Evolutionary conservation across 2,329 filamentous ascomycete species (phyloP).

Genomic region (Exophiala bonariae): DNA sequence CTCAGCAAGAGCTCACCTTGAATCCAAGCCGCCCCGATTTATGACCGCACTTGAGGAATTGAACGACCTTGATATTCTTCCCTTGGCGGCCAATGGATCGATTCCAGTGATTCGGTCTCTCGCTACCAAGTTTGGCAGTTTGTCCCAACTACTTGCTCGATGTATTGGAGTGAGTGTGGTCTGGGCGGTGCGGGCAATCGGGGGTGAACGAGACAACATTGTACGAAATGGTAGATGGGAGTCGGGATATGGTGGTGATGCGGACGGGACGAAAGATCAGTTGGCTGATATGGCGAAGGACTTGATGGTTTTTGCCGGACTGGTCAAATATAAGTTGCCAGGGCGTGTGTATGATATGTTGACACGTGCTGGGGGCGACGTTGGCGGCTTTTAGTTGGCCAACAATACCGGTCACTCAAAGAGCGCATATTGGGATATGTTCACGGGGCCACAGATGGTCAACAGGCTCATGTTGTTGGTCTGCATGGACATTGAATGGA

Average conservation of each 20-base stretch:
- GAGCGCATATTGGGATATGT: no score
- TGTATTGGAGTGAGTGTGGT: constrained; percentile 89
- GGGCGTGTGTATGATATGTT: constrained; percentile 85
- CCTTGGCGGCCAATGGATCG: constrained; percentile 44
- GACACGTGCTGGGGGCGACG: constrained; percentile 74
- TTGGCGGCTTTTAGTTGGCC: constrained; percentile 40
- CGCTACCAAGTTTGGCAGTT: constrained; percentile 75
- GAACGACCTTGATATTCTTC: constrained; percentile 26
- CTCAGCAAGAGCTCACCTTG: constrained; percentile 59
- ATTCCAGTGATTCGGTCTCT: constrained; percentile 75
- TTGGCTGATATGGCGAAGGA: constrained; percentile 70
- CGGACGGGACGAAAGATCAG: constrained; percentile 27
- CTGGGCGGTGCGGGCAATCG: constrained; percentile 89
- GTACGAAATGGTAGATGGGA: constrained; percentile 68
- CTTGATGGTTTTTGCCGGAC: constrained; percentile 88
- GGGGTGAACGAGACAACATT: constrained; percentile 72
- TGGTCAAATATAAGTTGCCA: constrained; percentile 87
- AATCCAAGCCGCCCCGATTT: constrained; percentile 55
- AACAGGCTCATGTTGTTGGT: background rate
- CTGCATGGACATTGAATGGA: no score
- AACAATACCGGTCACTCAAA: background rate
- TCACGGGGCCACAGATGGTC: no score
- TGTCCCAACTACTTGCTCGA: constrained; percentile 78
- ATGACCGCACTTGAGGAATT: constrained; percentile 54
- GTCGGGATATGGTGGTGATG: constrained; percentile 59